Conservation (phyloP, 768 basidiomycete genomes). For the Suillus subaureus region DNA sequence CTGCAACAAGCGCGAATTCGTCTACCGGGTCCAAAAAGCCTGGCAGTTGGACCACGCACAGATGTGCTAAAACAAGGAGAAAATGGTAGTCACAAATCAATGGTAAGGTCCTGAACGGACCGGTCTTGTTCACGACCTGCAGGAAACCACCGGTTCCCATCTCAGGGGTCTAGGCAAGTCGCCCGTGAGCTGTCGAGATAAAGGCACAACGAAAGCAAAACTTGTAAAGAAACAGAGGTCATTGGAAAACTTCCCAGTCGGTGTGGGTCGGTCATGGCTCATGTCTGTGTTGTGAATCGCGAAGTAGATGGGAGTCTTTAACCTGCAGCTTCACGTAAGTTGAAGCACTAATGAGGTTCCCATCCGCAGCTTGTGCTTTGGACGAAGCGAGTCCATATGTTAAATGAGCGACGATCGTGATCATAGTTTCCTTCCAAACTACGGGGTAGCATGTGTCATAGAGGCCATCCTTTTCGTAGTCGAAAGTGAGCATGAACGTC, state of each 20-base stretch:
- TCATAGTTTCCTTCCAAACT: not conserved
- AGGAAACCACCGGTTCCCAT: too few species aligned
- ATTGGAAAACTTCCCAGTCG: not conserved
- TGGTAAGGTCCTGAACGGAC: not conserved
- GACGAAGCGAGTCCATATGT: not conserved
- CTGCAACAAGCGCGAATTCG: not conserved
- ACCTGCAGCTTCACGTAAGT: not conserved
- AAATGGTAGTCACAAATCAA: not conserved
- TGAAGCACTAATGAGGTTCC: not conserved
- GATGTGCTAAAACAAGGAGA: not conserved
- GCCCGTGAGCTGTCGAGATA: not conserved
- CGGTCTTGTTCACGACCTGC: not conserved
- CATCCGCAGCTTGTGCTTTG: not conserved
- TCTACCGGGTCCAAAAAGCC: not conserved
- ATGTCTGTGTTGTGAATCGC: not conserved
- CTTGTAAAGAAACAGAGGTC: not conserved
- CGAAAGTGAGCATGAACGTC: not conserved
- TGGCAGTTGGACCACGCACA: not conserved
- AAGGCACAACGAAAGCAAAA: not conserved
- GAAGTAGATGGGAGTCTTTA: not conserved
- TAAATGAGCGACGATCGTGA: not conserved
- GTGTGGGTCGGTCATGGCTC: not conserved
- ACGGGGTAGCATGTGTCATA: not conserved
- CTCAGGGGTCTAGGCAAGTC: not conserved
- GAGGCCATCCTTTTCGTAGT: not conserved